Conservation (phyloP, 1,139 yeast genomes). For the Hanseniaspora gamundiae region DNA sequence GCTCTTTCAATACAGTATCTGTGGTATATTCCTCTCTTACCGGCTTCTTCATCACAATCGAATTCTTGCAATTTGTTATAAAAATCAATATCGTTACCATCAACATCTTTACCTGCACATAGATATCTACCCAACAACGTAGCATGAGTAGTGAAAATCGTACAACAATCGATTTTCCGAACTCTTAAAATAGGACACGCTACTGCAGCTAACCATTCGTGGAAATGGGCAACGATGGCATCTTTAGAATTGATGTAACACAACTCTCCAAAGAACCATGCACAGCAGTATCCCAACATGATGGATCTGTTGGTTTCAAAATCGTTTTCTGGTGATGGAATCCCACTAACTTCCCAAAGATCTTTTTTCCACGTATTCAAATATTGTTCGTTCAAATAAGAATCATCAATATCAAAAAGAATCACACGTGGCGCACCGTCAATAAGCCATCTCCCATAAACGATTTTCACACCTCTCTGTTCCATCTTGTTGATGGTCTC, state of each 20-base stretch:
- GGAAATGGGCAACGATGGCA: conserved; percentile 90
- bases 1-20: conserved; percentile 94
- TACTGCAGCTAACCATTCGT: conserved; percentile 97
- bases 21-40: conserved; percentile 93
- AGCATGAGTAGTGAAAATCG: conserved; percentile 96
- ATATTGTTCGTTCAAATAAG: conserved; percentile 31
- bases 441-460: conserved; percentile 93
- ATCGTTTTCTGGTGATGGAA: conserved; percentile 88
- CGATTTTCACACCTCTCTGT: conserved; percentile 69
- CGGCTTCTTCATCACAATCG: conserved; percentile 97
- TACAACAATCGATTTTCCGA: conserved; percentile 84
- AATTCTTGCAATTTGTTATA: conserved; percentile 83
- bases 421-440: conserved; percentile 95
- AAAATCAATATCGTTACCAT: conserved; percentile 60
- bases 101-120: conserved; percentile 57
- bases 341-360: conserved; percentile 82
- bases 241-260: conserved; percentile 55
- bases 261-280: conserved; percentile 95
- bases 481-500: conserved; percentile 42
- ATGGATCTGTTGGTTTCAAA: conserved; percentile 86
- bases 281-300: conserved; percentile 81
- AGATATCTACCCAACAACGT: conserved; percentile 87
- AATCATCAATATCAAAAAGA: conserved; percentile 75
- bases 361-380: conserved; percentile 92
- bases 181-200: conserved; percentile 88